These are phyloP conservation scores for Teratosphaeria destructans DNA, from an alignment of 2,329 filamentous ascomycete species.

Conservation along the genomic window DNA sequence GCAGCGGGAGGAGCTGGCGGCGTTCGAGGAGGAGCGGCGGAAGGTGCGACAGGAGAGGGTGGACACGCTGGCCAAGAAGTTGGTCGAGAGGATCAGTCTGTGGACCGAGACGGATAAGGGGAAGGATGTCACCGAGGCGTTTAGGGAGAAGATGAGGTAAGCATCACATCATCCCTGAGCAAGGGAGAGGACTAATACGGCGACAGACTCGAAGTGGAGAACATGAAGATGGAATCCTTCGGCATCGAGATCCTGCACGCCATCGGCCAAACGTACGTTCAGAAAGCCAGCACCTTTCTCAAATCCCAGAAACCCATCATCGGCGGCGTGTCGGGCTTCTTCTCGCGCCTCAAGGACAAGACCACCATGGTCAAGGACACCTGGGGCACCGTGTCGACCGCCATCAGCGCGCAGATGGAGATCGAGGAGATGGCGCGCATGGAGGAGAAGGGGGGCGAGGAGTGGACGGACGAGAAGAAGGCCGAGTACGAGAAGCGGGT, in stretches of 20 bases:
- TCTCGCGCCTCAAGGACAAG: conserved; percentile 89
- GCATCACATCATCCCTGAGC: neutral
- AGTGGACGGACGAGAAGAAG: conserved; percentile 97
- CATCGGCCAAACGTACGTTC: conserved; percentile 81
- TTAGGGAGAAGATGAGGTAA: conserved; percentile 76
- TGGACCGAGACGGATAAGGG: conserved; percentile 98
- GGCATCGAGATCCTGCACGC: conserved; percentile 93
- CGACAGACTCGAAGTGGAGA: conserved; percentile 72
- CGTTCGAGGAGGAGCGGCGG: conserved; percentile 77
- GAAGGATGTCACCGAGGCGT: conserved; percentile 71
- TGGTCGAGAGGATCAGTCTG: conserved; percentile 78
- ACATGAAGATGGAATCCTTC: conserved; percentile 98
- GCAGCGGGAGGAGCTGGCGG: conserved; percentile 81
- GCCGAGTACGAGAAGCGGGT: conserved; percentile 91
- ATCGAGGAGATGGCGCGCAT: conserved; percentile 98
- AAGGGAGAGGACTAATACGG: neutral
- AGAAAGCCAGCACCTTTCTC: conserved; percentile 76
- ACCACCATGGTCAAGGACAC: conserved; percentile 94
- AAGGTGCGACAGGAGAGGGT: conserved; percentile 82
- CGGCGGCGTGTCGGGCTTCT: conserved; percentile 81
- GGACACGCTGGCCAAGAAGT: conserved; percentile 69
- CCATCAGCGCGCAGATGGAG: conserved; percentile 93
- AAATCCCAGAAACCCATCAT: conserved; percentile 89
- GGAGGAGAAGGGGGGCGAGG: conserved; percentile 88
- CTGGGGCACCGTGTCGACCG: conserved; percentile 93